phyloP scores from a whole-genome alignment of 306 rosid species.

The Lathyrus aphaca region DNA sequence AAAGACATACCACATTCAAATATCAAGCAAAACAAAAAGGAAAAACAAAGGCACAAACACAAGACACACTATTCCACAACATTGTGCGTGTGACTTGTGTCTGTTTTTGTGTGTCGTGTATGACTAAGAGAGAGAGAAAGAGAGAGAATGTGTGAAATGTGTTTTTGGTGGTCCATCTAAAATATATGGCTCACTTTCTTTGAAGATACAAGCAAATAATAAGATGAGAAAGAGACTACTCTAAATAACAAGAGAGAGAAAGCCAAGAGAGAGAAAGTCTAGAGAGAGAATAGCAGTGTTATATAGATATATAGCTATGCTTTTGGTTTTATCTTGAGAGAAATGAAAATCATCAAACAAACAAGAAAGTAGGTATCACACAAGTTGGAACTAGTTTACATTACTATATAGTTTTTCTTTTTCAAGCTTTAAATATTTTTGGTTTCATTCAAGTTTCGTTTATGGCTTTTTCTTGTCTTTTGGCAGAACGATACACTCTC shows the following conservation, averaged over 20 bases:
- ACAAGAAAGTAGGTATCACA: conserved; percentile 47
- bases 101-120: conserved; percentile 43
- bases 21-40: conserved; percentile 47
- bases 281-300: conserved; percentile 42
- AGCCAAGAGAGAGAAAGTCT: conserved; percentile 24
- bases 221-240: conserved; percentile 54
- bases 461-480: conserved; percentile 68
- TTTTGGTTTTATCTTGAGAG: conserved; percentile 64
- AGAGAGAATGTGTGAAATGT: conserved; percentile 35
- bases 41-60: conserved; percentile 48
- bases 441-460: conserved; percentile 57
- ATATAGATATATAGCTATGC: conserved; percentile 26
- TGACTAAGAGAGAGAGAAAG: conserved; percentile 38
- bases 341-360: conserved; percentile 54
- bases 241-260: conserved; percentile 42
- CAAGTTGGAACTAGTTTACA: conserved; percentile 41
- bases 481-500: conserved; percentile 58
- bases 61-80: conserved; percentile 53
- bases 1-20: conserved; percentile 45
- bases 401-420: conserved; percentile 46
- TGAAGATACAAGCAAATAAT: conserved; percentile 52
- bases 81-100: conserved; percentile 50
- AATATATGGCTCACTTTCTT: conserved; percentile 71
- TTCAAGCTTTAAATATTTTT: conserved; percentile 44
- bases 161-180: conserved; percentile 65